phyloP scores from a whole-genome alignment of 768 basidiomycete species.

The Rhodotorula paludigena region DNA sequence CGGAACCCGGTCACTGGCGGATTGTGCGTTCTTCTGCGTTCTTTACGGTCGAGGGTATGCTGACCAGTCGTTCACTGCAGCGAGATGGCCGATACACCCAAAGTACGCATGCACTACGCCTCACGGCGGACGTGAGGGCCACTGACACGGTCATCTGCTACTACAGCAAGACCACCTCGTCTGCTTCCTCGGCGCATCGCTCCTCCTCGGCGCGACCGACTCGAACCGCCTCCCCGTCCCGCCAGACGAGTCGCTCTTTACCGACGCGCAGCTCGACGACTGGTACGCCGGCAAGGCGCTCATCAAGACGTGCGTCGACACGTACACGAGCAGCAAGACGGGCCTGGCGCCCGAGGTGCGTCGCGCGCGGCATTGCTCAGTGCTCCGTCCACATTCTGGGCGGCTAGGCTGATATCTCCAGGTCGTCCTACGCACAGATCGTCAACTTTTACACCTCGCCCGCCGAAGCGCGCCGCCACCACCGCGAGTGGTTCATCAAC shows the following conservation, averaged over 20 bases:
- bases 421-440: slow-evolving; percentile 60
- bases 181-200: slow-evolving; percentile 86
- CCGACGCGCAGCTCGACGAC: slow-evolving; percentile 62
- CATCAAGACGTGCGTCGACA: slow-evolving; percentile 79
- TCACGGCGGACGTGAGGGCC: background rate
- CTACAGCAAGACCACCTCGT: slow-evolving; percentile 89
- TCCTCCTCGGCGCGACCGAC: slow-evolving; percentile 77
- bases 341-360: slow-evolving; percentile 39
- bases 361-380: background rate
- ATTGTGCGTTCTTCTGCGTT: slow-evolving; percentile 36
- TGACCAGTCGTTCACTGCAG: background rate
- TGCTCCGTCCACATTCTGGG: background rate
- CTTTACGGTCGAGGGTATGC: background rate
- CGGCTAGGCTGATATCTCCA: slow-evolving; percentile 3
- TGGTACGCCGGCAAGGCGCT: slow-evolving; percentile 77
- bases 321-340: slow-evolving; percentile 46
- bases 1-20: slow-evolving; percentile 40
- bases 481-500: slow-evolving; percentile 47
- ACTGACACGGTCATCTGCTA: background rate
- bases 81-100: slow-evolving; percentile 8
- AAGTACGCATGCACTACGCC: background rate
- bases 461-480: slow-evolving; percentile 46
- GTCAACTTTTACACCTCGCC: slow-evolving; percentile 65
- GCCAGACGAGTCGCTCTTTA: slow-evolving; percentile 46
- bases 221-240: slow-evolving; percentile 11